Base-by-base conservation (phyloP, 495 filamentous ascomycete genomes). In the Aspergillus wentii region DNA sequence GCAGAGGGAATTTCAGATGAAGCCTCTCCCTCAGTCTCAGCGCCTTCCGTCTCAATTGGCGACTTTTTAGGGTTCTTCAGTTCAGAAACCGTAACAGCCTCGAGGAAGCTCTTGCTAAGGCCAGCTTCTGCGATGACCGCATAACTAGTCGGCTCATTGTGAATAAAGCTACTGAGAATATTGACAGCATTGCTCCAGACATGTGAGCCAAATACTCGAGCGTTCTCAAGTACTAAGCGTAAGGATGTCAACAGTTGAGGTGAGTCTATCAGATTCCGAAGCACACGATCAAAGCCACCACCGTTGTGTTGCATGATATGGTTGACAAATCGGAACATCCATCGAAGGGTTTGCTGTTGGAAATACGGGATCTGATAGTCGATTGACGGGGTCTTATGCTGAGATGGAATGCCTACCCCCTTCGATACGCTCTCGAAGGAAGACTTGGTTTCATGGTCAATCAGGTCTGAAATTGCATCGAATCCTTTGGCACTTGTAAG, bases 131-230 rank as follows among this genome's bases (percentile, higher is more conserved):
- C 85, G 47, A 99, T 89, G 13, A 94, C 87, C 18, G 85, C 80
- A 54, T 96, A 97, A 52, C 94, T 99, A 4, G 94, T 97, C 2
- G 94, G 94, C 51, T 99, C 94, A 54, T 97, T 96, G 61, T 99
- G 94, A 41, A 99, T 95, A 68, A 97, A 97, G 52, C 83, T 91
- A 60, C 85, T 91, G 18, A 97, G 71, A 47, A 97, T 88, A 45
- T 82, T 85, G 40, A 92, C 85, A 13, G 87, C 83, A 52, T 85
- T 85, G 38, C 88, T 94, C 94, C 94, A 99, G 11, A 96, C 86
- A 46, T 85, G 79, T 9, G 88, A 87, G 28, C 94, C 94, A 56
- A 88, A 99, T 11, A 85, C 67, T 10, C 61, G 58, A 17, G 80
- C 80, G 41, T 95, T 84, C 37, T 79, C 74, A 38, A 95, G 85